A percentile compares a stretch with the other conserved stretches of the same genome.
Evolutionary conservation across 2,329 filamentous ascomycete genomes (phyloP).

Genomic region (Hypoxylon sp.): DNA sequence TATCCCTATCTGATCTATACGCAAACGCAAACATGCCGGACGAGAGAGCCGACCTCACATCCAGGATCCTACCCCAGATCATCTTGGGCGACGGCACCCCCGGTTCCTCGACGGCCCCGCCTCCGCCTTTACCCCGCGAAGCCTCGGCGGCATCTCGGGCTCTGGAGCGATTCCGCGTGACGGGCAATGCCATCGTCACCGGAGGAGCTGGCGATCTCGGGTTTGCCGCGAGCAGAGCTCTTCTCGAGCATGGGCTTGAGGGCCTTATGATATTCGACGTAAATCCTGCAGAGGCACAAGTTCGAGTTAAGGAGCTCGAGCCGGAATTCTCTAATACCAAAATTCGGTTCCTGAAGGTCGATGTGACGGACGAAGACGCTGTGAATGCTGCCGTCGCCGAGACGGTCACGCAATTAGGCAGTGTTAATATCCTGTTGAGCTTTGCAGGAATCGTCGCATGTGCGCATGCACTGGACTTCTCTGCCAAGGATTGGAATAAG

Average conservation of each 20-base stretch:
- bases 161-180: constrained; percentile 41
- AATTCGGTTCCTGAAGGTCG: constrained; percentile 61
- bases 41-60: constrained; percentile 40
- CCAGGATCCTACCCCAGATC: constrained; percentile 41
- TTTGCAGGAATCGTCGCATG: constrained; percentile 76
- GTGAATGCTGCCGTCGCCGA: constrained; percentile 49
- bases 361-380: constrained; percentile 64
- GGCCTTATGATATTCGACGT: constrained; percentile 47
- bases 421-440: constrained; percentile 64
- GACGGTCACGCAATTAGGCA: constrained; percentile 37
- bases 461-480: constrained; percentile 67
- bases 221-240: constrained; percentile 40
- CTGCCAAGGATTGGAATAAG: constrained; percentile 65
- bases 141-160: constrained; percentile 37
- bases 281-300: constrained; percentile 39
- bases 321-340: constrained; percentile 62
- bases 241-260: constrained; percentile 46
- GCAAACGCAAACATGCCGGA: constrained; percentile 32
- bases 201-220: constrained; percentile 47
- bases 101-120: constrained; percentile 39
- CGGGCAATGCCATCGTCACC: constrained; percentile 46
- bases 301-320: constrained; percentile 56
- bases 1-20: background rate
- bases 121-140: constrained; percentile 36
- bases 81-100: constrained; percentile 38